phyloP scores from a whole-genome alignment of 176 grass and related monocot genomes.

The Alopecurus myosuroides region DNA sequence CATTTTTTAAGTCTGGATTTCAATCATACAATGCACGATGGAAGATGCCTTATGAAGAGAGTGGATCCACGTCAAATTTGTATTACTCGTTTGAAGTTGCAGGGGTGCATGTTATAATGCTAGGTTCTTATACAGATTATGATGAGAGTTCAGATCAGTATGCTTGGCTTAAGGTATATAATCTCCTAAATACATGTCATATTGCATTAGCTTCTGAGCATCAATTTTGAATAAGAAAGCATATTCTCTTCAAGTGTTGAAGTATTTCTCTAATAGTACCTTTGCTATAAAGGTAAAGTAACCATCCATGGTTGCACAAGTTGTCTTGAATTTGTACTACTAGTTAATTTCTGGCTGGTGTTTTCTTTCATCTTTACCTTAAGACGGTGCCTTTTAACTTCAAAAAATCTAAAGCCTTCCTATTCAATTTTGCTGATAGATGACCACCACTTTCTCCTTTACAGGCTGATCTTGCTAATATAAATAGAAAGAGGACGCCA shows the following conservation, averaged over 20 bases:
- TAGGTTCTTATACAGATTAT: constrained; percentile 97
- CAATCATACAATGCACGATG: constrained; percentile 87
- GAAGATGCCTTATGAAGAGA: constrained; percentile 96
- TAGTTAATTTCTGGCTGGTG: neutral
- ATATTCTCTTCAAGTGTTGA: neutral
- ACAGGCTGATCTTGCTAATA: constrained; percentile 70
- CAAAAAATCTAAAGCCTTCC: neutral
- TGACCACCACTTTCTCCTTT: constrained; percentile 1
- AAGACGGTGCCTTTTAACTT: neutral
- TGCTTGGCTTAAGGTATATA: constrained; percentile 82
- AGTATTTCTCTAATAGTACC: no score
- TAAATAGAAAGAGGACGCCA: constrained; percentile 72
- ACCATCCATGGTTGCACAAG: neutral
- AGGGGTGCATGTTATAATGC: constrained; percentile 73
- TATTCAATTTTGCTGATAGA: neutral
- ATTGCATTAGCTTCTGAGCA: neutral
- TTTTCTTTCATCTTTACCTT: neutral
- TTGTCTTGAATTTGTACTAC: neutral
- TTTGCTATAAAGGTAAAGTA: neutral
- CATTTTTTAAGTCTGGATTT: constrained; percentile 61
- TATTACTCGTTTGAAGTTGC: constrained; percentile 85
- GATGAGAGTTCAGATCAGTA: constrained; percentile 87
- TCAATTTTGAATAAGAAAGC: neutral
- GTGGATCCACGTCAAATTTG: constrained; percentile 76
- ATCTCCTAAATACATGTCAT: neutral